phyloP scores from a whole-genome alignment of 2,329 filamentous ascomycete species.

The Trichoderma gracile region DNA sequence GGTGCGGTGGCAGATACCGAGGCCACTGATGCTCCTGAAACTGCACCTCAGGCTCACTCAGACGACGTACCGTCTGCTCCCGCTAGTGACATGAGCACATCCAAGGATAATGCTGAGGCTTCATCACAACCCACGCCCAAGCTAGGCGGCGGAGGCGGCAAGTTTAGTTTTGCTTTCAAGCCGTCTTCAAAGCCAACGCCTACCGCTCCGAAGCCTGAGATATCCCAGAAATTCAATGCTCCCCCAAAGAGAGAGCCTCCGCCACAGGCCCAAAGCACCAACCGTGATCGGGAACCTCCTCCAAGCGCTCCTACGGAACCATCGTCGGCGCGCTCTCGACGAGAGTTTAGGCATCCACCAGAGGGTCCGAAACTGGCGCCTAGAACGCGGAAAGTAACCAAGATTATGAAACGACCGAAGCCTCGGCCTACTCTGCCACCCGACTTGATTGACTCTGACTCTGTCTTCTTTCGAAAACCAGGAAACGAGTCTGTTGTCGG shows the following conservation, averaged over 20 bases:
- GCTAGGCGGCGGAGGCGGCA: constrained; percentile 55
- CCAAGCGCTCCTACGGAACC: constrained; percentile 56
- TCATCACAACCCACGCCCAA: constrained; percentile 50
- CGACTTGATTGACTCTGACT: constrained; percentile 77
- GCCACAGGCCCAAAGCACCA: constrained; percentile 28
- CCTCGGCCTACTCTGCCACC: constrained; percentile 67
- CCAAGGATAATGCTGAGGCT: constrained; percentile 54
- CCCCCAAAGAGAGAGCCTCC: constrained; percentile 48
- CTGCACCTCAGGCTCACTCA: neutral
- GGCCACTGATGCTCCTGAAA: constrained; percentile 28
- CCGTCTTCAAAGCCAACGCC: constrained; percentile 61
- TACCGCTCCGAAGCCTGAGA: constrained; percentile 62
- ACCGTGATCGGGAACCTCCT: constrained; percentile 50
- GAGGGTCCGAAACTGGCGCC: constrained; percentile 44
- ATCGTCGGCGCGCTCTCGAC: constrained; percentile 48
- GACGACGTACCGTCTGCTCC: constrained; percentile 9
- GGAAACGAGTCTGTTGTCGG: constrained; percentile 97
- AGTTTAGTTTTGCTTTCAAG: constrained; percentile 95
- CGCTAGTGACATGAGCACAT: constrained; percentile 13
- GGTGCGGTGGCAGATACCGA: constrained; percentile 28
- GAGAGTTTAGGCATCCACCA: constrained; percentile 39
- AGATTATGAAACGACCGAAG: constrained; percentile 69
- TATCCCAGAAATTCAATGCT: constrained; percentile 67
- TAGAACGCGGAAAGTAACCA: constrained; percentile 64
- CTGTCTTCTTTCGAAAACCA: constrained; percentile 91